These are phyloP conservation scores for Amanita molliuscula DNA, from an alignment of 768 basidiomycete genomes.

Conservation along the genomic window DNA sequence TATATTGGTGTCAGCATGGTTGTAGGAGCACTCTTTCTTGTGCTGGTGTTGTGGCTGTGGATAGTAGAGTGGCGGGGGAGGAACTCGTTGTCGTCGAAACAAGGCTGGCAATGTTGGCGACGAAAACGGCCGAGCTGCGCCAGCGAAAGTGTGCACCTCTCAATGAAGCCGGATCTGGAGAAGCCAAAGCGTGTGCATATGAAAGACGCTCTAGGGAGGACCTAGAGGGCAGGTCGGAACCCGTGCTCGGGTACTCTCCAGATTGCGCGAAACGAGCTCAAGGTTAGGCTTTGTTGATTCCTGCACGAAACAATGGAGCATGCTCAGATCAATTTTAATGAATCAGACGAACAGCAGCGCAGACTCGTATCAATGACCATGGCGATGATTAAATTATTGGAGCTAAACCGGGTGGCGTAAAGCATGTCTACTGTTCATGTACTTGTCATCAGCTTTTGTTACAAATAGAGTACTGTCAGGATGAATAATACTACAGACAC, in stretches of 20 bases:
- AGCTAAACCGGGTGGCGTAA: neutral
- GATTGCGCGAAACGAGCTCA: neutral
- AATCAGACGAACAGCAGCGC: neutral
- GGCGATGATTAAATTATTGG: neutral
- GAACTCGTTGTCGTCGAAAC: conserved; percentile 12
- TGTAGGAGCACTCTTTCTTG: conserved; percentile 22
- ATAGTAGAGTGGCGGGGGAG: conserved; percentile 24
- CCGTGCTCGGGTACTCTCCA: neutral
- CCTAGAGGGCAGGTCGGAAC: neutral
- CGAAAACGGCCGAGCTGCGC: neutral
- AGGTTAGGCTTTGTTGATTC: neutral
- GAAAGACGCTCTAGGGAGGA: neutral
- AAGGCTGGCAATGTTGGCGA: conserved; percentile 10
- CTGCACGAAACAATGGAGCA: neutral
- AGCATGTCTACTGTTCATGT: neutral
- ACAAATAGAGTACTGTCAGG: neutral
- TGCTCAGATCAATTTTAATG: neutral
- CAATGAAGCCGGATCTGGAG: neutral
- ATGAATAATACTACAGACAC: conserved; percentile 5
- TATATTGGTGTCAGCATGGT: conserved; percentile 38
- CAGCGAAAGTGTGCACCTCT: neutral
- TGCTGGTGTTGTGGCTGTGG: conserved; percentile 24
- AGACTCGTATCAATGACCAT: neutral
- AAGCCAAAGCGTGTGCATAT: conserved; percentile 6
- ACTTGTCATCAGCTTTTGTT: conserved; percentile 7